Conservation (phyloP, 176 grass and related monocot genomes). For the Miscanthus lutarioriparius region DNA sequence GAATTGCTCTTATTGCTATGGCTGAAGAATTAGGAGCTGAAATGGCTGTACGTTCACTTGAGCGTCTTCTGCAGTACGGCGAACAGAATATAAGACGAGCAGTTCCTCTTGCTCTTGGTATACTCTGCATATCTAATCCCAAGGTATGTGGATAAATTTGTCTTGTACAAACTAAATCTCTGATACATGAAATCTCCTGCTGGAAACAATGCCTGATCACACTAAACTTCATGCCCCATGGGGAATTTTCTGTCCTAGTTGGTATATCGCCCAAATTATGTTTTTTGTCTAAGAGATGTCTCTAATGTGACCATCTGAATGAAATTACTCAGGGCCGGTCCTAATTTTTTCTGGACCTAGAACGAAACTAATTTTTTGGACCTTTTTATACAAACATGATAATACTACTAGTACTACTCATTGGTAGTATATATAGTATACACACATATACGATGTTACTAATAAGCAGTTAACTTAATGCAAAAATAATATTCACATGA, state of each 20-base stretch:
- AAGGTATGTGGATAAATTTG: constrained; percentile 50
- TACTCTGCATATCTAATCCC: constrained; percentile 97
- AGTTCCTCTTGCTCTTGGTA: constrained; percentile 87
- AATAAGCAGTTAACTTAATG: too few relatives aligned
- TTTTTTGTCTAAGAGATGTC: background rate
- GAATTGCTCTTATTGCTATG: constrained; percentile 98
- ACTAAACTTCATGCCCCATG: background rate
- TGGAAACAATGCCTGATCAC: background rate
- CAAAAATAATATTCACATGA: too few relatives aligned
- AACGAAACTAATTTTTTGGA: too few relatives aligned
- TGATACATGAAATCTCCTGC: background rate
- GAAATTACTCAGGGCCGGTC: background rate
- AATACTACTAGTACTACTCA: too few relatives aligned
- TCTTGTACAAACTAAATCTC: background rate
- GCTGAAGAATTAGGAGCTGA: constrained; percentile 93
- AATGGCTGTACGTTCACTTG: constrained; percentile 87
- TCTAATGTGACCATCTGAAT: background rate
- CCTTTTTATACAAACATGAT: too few relatives aligned
- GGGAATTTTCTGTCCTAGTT: background rate
- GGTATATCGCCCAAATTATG: background rate
- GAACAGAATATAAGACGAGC: constrained; percentile 99
- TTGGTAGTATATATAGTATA: too few relatives aligned
- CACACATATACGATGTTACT: too few relatives aligned
- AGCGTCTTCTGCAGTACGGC: constrained; percentile 89
- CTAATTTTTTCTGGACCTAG: too few relatives aligned